Percentiles rank a stretch among this genome's conserved stretches.
These are phyloP conservation scores for Colletotrichum somersetense DNA, from an alignment of 2,329 filamentous ascomycete species.

Conservation along the genomic window DNA sequence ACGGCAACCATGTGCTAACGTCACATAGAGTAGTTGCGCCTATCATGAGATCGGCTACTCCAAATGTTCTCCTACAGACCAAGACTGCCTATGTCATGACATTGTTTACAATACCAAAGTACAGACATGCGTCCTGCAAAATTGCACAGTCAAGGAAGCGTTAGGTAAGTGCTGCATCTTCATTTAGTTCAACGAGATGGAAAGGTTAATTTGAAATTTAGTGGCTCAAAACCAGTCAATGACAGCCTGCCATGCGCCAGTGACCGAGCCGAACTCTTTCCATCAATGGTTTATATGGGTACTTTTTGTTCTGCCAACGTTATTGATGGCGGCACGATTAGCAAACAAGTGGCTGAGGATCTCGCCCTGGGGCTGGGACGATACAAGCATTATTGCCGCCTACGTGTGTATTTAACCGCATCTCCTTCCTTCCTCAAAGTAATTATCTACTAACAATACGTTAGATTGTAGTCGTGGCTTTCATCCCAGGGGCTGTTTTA, in stretches of 20 bases:
- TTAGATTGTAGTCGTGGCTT: neutral
- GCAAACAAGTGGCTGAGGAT: neutral
- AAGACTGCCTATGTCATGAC: neutral
- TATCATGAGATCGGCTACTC: neutral
- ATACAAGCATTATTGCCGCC: slow-evolving; percentile 1
- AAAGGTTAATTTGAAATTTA: neutral
- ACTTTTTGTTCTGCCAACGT: neutral
- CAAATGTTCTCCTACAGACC: neutral
- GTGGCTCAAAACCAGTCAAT: neutral
- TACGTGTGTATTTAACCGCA: neutral
- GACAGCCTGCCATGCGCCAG: neutral
- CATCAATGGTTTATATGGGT: neutral
- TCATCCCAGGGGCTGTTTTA: neutral
- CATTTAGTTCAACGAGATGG: neutral
- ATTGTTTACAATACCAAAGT: neutral
- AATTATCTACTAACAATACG: neutral
- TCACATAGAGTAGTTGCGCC: neutral
- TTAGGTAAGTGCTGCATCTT: slow-evolving; percentile 45
- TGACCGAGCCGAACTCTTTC: neutral
- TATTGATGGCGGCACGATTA: neutral
- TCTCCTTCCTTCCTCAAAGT: neutral
- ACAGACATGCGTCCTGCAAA: neutral
- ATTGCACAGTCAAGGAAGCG: slow-evolving; percentile 49
- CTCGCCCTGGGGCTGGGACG: slow-evolving; percentile 20
- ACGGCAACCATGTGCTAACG: neutral